Base-by-base conservation (phyloP, 495 filamentous ascomycete genomes). In the Podospora pseudoanserina region DNA sequence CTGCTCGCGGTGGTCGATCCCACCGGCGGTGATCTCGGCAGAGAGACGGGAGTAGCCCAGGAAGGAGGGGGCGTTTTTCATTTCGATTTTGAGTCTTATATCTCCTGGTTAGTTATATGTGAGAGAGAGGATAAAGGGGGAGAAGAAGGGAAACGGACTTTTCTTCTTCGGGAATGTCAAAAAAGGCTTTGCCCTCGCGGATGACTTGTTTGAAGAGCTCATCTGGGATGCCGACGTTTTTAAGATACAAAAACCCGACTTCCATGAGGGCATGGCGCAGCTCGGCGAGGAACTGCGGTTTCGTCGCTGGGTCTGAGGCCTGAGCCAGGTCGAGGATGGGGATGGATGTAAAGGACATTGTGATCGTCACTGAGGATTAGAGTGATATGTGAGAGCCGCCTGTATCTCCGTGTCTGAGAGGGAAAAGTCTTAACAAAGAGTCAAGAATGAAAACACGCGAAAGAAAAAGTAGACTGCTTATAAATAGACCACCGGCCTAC, bases 171-270 rank as follows among this genome's bases (percentile, higher is more conserved):
- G 93, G 90, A 62, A 97, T 84, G 66, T 93, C 86, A 75, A 97
- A 99, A 72, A 99, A 92, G 5, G 79, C 84, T 65, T 86, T 85
- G 15, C 87, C 88, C 68, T 94, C 87, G 19, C 82, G 66, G 59
- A 91, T 88, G 18, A 97, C 90, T n/a, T 85, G 77, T 30, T 86
- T 72, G 73, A 90, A 88, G 34, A 95, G 77, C 32, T 85, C 76
- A 13, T 88, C 81, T 16, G 90, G 80, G 57, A 97, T 87, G 4
- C 92, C 92, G 1, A 91, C 88, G 74, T 97, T 93, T 70, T 87
- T 88, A 63, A 99, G 86, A 73, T 99, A 99, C 65, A 97, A 82
- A 75, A 99, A 97, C 4, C 95, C 95, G 39, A 97, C 92, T 78
- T 94, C 91, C 73, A 98, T 85, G 32, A 98, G 82, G 0, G 93